These are phyloP conservation scores for Amphicarpaea edgeworthii DNA, from an alignment of 306 rosid species.

Conservation along the genomic window DNA sequence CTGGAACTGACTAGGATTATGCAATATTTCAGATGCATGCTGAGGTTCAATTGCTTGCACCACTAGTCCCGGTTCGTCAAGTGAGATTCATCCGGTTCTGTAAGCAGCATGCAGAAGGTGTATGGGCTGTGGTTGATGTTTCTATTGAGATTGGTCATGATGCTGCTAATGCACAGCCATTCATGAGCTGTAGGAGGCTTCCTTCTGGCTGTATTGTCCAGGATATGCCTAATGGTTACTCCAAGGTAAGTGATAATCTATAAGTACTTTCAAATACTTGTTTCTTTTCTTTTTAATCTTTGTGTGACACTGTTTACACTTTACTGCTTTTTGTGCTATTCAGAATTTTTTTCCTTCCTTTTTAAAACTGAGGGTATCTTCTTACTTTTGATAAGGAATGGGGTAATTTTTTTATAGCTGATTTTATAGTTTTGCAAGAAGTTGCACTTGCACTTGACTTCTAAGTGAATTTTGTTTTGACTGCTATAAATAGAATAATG, in stretches of 20 bases:
- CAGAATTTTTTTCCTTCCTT: conserved; percentile 22
- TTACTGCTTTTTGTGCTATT: background rate
- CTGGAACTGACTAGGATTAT: conserved; percentile 26
- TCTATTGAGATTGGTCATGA: conserved; percentile 73
- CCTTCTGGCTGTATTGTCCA: conserved; percentile 93
- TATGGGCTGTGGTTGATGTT: conserved; percentile 95
- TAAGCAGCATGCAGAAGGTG: conserved; percentile 90
- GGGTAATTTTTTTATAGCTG: conserved; percentile 40
- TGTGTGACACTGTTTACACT: conserved; percentile 5
- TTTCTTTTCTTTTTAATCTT: background rate
- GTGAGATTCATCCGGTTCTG: conserved; percentile 79
- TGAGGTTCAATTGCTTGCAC: conserved; percentile 87
- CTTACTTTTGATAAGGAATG: conserved; percentile 17
- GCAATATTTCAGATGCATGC: conserved; percentile 75
- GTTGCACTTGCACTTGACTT: conserved; percentile 22
- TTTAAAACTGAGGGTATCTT: background rate
- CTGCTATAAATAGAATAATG: conserved; percentile 38
- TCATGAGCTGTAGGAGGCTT: conserved; percentile 73
- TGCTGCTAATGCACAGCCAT: conserved; percentile 52
- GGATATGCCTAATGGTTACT: conserved; percentile 92
- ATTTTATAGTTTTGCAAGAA: conserved; percentile 23
- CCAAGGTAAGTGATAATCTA: conserved; percentile 64
- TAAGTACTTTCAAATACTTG: background rate
- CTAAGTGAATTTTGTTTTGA: conserved; percentile 34
- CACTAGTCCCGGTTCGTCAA: conserved; percentile 80